These are phyloP conservation scores for Teratosphaeria zuluensis DNA, from an alignment of 2,329 filamentous ascomycete species.

Conservation along the genomic window DNA sequence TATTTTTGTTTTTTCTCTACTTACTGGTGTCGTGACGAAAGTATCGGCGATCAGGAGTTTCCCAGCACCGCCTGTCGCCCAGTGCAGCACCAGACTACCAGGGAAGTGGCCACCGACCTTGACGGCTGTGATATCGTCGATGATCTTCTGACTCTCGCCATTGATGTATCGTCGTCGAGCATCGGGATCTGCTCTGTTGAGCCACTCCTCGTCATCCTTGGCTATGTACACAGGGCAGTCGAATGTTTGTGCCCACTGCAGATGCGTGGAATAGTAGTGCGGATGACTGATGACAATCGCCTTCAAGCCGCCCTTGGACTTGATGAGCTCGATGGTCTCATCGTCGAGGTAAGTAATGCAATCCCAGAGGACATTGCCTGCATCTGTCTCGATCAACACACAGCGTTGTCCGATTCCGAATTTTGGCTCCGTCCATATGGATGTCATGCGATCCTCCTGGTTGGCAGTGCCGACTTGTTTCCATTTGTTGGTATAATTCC, in stretches of 20 bases:
- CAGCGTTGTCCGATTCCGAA: conserved; percentile 68
- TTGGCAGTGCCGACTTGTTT: conserved; percentile 29
- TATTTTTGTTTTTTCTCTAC: conserved; percentile 7
- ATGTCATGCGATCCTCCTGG: conserved; percentile 36
- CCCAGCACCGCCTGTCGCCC: conserved; percentile 29
- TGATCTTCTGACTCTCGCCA: conserved; percentile 23
- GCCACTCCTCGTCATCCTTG: conserved; percentile 56
- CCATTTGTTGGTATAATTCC: conserved; percentile 46
- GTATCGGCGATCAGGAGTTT: conserved; percentile 69
- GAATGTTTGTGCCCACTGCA: conserved; percentile 63
- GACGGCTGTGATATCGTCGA: conserved; percentile 48
- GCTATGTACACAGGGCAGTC: conserved; percentile 60
- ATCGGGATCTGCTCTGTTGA: conserved; percentile 37
- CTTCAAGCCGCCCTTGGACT: conserved; percentile 52
- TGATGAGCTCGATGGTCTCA: conserved; percentile 51
- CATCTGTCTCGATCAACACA: conserved; percentile 54
- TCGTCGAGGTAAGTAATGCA: conserved; percentile 60
- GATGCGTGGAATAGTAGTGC: conserved; percentile 70
- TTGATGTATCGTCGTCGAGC: conserved; percentile 39
- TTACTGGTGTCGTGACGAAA: conserved; percentile 57
- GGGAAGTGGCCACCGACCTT: conserved; percentile 74
- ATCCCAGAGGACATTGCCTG: conserved; percentile 73
- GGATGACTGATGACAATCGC: conserved; percentile 61
- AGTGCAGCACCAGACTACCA: conserved; percentile 59
- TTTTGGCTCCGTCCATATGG: conserved; percentile 36